Evolutionary conservation across 108 stramenopile species (phyloP), one percentile per base, ranked within the genome.

Genomic region (Schizochytrium sp.): DNA sequence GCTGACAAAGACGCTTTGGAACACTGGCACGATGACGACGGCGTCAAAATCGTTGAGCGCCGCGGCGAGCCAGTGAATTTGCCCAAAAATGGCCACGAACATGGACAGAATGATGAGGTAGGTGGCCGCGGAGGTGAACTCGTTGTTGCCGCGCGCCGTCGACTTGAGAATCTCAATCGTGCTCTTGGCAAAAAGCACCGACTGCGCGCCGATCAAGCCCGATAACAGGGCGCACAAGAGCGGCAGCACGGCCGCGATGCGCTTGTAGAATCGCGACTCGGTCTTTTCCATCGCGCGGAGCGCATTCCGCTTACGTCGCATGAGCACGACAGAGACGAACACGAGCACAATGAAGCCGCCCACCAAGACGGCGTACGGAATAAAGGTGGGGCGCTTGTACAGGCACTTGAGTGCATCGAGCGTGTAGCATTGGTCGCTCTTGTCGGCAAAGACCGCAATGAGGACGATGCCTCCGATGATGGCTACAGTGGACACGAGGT

Each of bases 181-280:
- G 45, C 87, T 72, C 88, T 90, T 90, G 69, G 90, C 90, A 44
- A 87, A 90, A 21, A 90, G 29, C 19, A 90, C 83, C n/a, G 87
- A 60, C 47, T 90, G 90, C n/a, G 87, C 90, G 28, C 90, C 90
- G 16, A 90, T 60, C 57, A 47, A 53, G 47, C 87, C 90, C 5
- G 60, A 41, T 4, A 90, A 34, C 2, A 83, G 47, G 4, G 87
- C 87, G 87, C 83, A 90, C 51, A 28, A 5, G 19, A 90, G 51
- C 18, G 90, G 90, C 71, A 87, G 87, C 29, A 88, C 5, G 19
- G 58, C 29, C n/a, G 55, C 57, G 41, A n/a, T 44, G 25, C 57
- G 60, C 55, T 69, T 18, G 90, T 88, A 88, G 41, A 25, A 23
- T 21, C 6, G 4, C 55, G 87, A 87, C 18, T 12, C 23, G 6